A percentile compares a stretch with the other conserved stretches of the same genome.
phyloP scores from a whole-genome alignment of 306 rosid genomes.

The Heteromeles arbutifolia region DNA sequence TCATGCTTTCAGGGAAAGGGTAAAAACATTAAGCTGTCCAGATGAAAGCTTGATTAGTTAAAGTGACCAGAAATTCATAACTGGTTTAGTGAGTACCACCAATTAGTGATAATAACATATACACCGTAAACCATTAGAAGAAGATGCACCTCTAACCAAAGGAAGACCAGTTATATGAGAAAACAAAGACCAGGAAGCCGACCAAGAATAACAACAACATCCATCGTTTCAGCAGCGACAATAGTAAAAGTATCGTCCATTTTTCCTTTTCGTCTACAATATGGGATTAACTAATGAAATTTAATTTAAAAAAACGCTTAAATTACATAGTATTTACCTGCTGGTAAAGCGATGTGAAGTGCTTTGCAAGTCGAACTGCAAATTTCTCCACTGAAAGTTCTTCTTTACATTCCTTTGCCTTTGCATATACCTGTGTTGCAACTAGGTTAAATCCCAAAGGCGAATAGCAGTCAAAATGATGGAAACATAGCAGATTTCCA shows the following conservation, averaged over 20 bases:
- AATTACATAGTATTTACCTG: conserved; percentile 43
- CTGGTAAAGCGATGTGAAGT: conserved; percentile 63
- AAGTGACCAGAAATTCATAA: neutral
- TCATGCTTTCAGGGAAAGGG: too few species aligned
- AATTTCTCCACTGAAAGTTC: conserved; percentile 67
- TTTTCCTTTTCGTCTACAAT: neutral
- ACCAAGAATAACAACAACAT: neutral
- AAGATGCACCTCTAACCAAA: neutral
- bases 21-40: neutral
- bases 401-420: conserved; percentile 20
- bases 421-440: too few species aligned
- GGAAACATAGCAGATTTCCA: too few species aligned
- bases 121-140: neutral
- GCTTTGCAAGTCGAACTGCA: conserved; percentile 79
- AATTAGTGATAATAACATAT: neutral
- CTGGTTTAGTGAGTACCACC: neutral
- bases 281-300: neutral
- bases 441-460: too few species aligned
- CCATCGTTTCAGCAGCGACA: too few species aligned
- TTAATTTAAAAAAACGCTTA: neutral
- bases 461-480: too few species aligned
- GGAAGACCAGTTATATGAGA: neutral
- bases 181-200: neutral
- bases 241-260: neutral
- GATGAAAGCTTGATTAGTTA: neutral